Evolutionary conservation across 2,329 filamentous ascomycete species (phyloP).

Genomic region (Fusarium nygamai): DNA sequence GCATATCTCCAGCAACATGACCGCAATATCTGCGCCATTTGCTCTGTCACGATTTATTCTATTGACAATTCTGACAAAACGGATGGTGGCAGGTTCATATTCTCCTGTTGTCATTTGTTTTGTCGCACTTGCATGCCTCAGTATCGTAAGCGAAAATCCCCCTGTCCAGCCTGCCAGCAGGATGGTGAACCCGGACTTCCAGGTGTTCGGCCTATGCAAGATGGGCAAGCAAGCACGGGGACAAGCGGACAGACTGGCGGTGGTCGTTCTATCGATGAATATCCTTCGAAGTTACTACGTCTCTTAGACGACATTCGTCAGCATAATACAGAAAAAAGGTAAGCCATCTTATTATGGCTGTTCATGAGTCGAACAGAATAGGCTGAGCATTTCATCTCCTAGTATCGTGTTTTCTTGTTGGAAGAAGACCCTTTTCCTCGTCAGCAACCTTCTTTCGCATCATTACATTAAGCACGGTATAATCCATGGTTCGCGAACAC

Average conservation of each 20-base stretch:
- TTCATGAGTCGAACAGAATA: too few relatives aligned
- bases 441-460: background rate
- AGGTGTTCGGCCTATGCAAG: fast-evolving
- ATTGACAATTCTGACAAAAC: background rate
- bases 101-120: background rate
- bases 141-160: background rate
- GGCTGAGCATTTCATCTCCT: fast-evolving
- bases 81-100: background rate
- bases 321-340: background rate
- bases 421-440: background rate
- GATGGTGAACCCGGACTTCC: background rate
- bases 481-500: background rate
- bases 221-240: background rate
- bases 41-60: background rate
- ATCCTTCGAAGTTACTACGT: background rate
- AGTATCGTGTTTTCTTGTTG: background rate
- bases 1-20: background rate
- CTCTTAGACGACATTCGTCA: background rate
- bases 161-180: background rate
- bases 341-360: background rate
- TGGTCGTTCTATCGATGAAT: fast-evolving
- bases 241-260: background rate
- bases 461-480: background rate
- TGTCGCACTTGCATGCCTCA: background rate
- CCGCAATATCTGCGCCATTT: background rate